Conservation (phyloP, 2,329 filamentous ascomycete genomes). For the Corinectria fuckeliana region DNA sequence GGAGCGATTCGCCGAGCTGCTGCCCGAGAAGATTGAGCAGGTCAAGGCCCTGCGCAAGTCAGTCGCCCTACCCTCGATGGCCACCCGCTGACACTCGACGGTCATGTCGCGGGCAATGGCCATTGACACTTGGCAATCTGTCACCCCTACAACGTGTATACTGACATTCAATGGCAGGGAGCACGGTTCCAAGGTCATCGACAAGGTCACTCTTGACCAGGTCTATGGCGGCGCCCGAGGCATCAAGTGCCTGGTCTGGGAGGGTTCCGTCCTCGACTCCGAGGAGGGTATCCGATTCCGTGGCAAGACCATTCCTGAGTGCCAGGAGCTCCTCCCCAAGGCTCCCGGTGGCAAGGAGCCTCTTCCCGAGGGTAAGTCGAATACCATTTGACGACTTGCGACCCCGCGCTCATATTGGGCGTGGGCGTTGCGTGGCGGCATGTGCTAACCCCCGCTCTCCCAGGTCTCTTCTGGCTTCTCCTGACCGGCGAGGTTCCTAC, state of each 20-base stretch:
- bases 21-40: constrained; percentile 97
- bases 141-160: background rate
- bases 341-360: constrained; percentile 96
- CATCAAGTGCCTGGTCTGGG: constrained; percentile 98
- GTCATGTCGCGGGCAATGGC: background rate
- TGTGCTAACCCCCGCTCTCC: constrained; percentile 22
- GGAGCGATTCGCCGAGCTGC: constrained; percentile 95
- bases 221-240: constrained; percentile 99
- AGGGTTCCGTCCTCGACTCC: constrained; percentile 95
- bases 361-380: constrained; percentile 79
- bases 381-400: background rate
- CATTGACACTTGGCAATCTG: constrained; percentile 10
- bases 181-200: constrained; percentile 91
- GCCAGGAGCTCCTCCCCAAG: constrained; percentile 96
- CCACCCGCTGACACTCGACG: constrained; percentile 21
- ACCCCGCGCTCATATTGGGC: constrained; percentile 11
- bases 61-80: constrained; percentile 45
- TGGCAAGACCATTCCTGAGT: constrained; percentile 98
- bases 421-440: background rate
- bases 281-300: constrained; percentile 99
- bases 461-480: constrained; percentile 99
- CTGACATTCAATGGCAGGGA: constrained; percentile 64
- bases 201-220: constrained; percentile 98
- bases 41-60: constrained; percentile 98
- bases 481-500: constrained; percentile 96